Evolutionary conservation across 2,329 filamentous ascomycete genomes (phyloP).

Genomic region (Trichoderma cornu-damae): DNA sequence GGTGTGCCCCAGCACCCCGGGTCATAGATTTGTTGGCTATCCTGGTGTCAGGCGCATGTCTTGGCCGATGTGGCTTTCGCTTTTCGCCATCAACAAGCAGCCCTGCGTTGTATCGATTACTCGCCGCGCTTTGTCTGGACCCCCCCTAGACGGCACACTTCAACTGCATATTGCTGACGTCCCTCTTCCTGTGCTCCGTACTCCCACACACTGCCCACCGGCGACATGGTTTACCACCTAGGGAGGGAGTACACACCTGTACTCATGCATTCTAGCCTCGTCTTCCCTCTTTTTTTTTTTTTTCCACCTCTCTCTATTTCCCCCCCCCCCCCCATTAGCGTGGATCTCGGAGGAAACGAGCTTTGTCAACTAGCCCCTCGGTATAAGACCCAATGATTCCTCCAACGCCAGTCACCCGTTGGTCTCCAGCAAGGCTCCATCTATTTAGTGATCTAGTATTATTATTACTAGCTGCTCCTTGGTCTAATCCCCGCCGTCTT

Average conservation of each 20-base stretch:
- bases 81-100: constrained; percentile 7
- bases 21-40: not conserved
- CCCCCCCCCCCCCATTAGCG: constrained; percentile 10
- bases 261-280: constrained; percentile 1
- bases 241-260: not conserved
- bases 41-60: not conserved
- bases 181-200: constrained; percentile 2
- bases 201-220: constrained; percentile 8
- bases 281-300: not conserved
- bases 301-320: not conserved
- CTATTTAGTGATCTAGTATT: constrained; percentile 9
- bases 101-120: constrained; percentile 8
- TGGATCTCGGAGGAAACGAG: constrained; percentile 4
- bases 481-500: constrained; percentile 6
- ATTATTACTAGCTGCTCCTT: not conserved
- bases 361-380: constrained; percentile 14
- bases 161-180: constrained; percentile 9
- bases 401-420: constrained; percentile 16
- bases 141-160: constrained; percentile 7
- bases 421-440: constrained; percentile 15
- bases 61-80: constrained; percentile 7
- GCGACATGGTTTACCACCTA: not conserved
- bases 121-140: constrained; percentile 5
- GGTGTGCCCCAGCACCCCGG: constrained; percentile 14
- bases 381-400: constrained; percentile 19